These are phyloP conservation scores for Xylaria bambusicola DNA, from an alignment of 495 filamentous ascomycete species.

Conservation along the genomic window DNA sequence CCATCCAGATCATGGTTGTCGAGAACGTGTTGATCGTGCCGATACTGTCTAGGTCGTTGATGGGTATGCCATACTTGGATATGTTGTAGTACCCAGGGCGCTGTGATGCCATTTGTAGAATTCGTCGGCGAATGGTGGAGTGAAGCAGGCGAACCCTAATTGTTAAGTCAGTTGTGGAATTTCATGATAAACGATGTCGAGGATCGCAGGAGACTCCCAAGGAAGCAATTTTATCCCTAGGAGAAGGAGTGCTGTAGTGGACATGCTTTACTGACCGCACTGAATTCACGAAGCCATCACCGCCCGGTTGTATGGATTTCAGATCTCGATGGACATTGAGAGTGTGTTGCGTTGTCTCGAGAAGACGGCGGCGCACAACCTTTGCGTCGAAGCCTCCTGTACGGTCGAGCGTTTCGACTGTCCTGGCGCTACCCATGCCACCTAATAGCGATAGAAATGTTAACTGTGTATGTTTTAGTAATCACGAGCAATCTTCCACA, in stretches of 20 bases:
- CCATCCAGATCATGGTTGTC: conserved; percentile 64
- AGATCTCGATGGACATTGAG: conserved; percentile 67
- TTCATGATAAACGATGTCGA: too few relatives aligned
- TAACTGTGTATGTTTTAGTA: too few relatives aligned
- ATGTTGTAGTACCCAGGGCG: conserved; percentile 65
- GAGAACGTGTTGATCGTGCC: conserved; percentile 71
- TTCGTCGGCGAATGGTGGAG: conserved; percentile 66
- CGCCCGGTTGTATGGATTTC: conserved; percentile 67
- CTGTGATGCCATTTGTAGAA: conserved; percentile 57
- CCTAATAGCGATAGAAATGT: conserved; percentile 68
- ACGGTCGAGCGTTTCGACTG: conserved; percentile 73
- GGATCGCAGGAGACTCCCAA: too few relatives aligned
- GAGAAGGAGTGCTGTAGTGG: too few relatives aligned
- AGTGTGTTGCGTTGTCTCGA: conserved; percentile 77
- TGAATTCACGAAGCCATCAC: conserved; percentile 66
- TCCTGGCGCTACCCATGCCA: conserved; percentile 61
- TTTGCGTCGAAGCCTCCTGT: conserved; percentile 77
- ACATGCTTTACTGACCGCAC: conserved; percentile 45
- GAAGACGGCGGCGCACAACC: conserved; percentile 67
- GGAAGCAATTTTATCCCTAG: too few relatives aligned
- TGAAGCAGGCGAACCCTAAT: conserved; percentile 71
- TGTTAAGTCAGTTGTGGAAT: background rate
- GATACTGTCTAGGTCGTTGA: conserved; percentile 75
- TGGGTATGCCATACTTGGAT: conserved; percentile 61
- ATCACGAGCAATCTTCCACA: too few relatives aligned